These are phyloP conservation scores for Platanus orientalis DNA, from an alignment of 164 flowering plant genomes.

Conservation along the genomic window DNA sequence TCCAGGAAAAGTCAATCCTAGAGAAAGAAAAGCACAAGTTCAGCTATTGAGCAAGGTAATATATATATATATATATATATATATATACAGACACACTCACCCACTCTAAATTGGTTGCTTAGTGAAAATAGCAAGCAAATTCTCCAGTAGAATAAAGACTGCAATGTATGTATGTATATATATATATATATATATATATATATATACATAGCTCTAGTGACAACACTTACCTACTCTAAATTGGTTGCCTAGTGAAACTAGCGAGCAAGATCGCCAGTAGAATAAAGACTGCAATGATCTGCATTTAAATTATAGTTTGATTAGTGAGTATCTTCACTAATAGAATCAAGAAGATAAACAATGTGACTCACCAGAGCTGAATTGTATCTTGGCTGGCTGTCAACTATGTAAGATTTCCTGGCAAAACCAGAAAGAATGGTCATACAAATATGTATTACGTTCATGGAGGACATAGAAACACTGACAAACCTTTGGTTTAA, in stretches of 20 bases:
- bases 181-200: too few species aligned
- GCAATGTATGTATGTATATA: too few species aligned
- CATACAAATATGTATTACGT: not conserved
- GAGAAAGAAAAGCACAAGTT: too few species aligned
- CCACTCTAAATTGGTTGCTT: slow-evolving; percentile 8
- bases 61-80: too few species aligned
- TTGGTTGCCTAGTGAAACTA: slow-evolving; percentile 20
- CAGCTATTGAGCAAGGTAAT: too few species aligned
- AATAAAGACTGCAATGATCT: slow-evolving; percentile 33
- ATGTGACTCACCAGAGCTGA: slow-evolving; percentile 31
- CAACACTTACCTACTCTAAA: not conserved
- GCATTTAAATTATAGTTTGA: slow-evolving; percentile 14
- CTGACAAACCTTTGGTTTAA: slow-evolving; percentile 44
- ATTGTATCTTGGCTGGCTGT: slow-evolving; percentile 28
- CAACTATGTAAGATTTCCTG: slow-evolving; percentile 53
- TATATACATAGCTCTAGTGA: too few species aligned
- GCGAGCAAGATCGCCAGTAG: slow-evolving; percentile 42
- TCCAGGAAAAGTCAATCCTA: too few species aligned
- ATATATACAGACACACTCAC: not conserved
- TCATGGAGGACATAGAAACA: not conserved
- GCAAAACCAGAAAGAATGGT: slow-evolving; percentile 6
- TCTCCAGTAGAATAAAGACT: slow-evolving; percentile 35
- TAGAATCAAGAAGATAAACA: not conserved
- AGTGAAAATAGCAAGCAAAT: slow-evolving; percentile 33
- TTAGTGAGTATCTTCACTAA: not conserved